Percentiles rank a stretch among this genome's conserved stretches.
phyloP scores from a whole-genome alignment of 139 green algal genomes.

The Monoraphidium neglectum region DNA sequence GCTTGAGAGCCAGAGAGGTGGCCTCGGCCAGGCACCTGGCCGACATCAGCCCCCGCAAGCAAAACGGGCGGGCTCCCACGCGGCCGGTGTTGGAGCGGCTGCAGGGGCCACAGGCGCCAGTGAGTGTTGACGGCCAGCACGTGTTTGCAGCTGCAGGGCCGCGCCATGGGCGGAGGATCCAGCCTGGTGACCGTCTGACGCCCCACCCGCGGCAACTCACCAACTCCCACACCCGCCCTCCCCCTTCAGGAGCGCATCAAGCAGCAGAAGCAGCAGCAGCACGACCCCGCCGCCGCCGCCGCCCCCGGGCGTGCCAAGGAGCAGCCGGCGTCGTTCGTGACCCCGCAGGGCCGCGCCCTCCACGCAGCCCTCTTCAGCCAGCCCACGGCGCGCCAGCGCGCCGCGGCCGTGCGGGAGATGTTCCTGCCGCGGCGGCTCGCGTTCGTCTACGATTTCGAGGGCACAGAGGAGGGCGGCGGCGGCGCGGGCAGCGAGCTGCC shows the following conservation, averaged over 20 bases:
- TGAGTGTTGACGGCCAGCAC: too few species aligned
- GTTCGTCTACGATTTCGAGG: constrained; percentile 90
- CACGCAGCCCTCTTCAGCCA: constrained; percentile 64
- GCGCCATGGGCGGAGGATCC: too few species aligned
- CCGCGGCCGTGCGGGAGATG: constrained; percentile 42
- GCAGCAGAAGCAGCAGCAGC: constrained; percentile 22
- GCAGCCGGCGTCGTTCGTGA: constrained; percentile 48
- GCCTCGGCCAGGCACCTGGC: too few species aligned
- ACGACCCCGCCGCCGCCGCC: neutral
- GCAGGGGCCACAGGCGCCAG: too few species aligned
- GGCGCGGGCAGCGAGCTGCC: constrained; percentile 64
- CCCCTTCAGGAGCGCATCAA: neutral
- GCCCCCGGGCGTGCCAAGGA: constrained; percentile 9
- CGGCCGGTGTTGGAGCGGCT: too few species aligned
- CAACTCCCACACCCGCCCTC: neutral
- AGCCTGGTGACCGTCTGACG: too few species aligned
- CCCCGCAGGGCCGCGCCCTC: constrained; percentile 50
- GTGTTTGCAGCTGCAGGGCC: too few species aligned
- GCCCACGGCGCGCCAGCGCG: neutral
- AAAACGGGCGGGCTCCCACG: too few species aligned
- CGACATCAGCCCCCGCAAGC: too few species aligned
- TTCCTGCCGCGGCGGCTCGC: constrained; percentile 80
- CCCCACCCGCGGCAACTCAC: neutral
- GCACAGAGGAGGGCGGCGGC: constrained; percentile 30
- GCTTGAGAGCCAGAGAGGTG: too few species aligned